Evolutionary conservation across 1,284 basidiomycete species (phyloP), one percentile per base, ranked within the genome.

Genomic region (Neonothopanus nambi): DNA sequence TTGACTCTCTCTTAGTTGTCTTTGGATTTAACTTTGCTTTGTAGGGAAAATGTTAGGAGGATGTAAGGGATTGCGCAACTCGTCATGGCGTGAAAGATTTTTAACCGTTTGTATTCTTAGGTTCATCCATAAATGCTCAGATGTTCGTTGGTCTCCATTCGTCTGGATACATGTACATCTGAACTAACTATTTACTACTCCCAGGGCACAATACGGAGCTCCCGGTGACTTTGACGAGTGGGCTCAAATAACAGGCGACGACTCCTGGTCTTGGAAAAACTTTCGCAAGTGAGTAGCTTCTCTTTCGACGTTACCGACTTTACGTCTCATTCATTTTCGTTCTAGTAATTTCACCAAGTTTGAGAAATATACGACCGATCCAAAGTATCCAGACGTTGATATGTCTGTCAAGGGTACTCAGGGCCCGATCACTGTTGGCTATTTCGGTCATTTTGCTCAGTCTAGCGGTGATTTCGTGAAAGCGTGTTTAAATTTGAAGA

Each of bases 201-300:
- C 20, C 53, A 89, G 86, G 69, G 85, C 81, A 49, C 87, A 89
- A 17, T 80, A 80, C 39, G 84, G 85, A 17, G 76, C 82, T 5
- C 84, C 87, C 1, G 79, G 79, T 1, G 87, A 89, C 61, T 89
- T 81, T 57, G 83, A 88, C 59, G 79, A 88, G 63, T 88, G 85
- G 79, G 83, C 79, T 0, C 59, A 68, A n/a, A 72, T 80, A 28
- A 72, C 72, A 17, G 77, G 75, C n/a, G 80, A 85, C 53, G 78
- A 79, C 9, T 73, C 76, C 12, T 90, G 87, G 86, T 70, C 80
- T 15, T 88, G 82, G 77, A 68, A 76, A 41, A 75, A 81, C 44
- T 72, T 89, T 53, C 67, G 71, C 51, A 62, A 66, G 81, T 80
- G 60, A 44, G 70, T 56, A 3, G 9, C 33, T 28, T 6, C 24